These are phyloP conservation scores for Rhizophora apiculata DNA, from an alignment of 345 rosid species.

Conservation along the genomic window DNA sequence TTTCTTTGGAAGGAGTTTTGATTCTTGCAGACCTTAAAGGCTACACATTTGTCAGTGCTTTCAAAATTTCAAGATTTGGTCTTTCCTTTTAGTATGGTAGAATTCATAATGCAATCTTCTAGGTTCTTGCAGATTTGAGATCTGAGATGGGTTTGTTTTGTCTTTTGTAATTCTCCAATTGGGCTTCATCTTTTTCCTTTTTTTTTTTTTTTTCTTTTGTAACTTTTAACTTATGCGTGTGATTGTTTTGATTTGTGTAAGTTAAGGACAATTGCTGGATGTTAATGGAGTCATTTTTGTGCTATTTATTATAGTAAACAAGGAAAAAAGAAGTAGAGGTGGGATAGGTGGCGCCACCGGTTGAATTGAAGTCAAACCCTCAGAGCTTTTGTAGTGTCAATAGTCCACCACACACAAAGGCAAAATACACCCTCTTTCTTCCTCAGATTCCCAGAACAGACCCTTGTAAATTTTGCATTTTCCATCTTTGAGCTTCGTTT, in stretches of 20 bases:
- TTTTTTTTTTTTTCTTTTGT: background rate
- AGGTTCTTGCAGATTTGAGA: conserved; percentile 4
- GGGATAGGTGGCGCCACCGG: background rate
- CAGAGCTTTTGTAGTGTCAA: background rate
- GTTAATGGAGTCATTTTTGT: background rate
- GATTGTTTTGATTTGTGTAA: too few species aligned
- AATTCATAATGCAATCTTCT: background rate
- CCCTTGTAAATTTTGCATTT: background rate
- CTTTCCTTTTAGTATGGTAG: background rate
- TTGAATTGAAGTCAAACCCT: background rate
- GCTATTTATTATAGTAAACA: background rate
- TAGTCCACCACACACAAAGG: background rate
- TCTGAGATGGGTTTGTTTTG: conserved; percentile 13
- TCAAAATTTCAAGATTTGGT: too few species aligned
- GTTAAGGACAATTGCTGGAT: too few species aligned
- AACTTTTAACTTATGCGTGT: background rate
- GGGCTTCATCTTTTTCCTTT: background rate
- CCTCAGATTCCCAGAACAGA: background rate
- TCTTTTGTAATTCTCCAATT: background rate
- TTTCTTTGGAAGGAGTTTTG: too few species aligned
- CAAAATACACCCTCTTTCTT: background rate
- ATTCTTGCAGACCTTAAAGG: too few species aligned
- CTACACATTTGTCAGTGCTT: too few species aligned
- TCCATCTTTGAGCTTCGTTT: background rate
- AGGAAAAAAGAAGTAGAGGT: background rate